A percentile compares a stretch with the other conserved stretches of the same genome.
Conservation (phyloP, 1,284 basidiomycete genomes). For the Porogramme epimiltina region DNA sequence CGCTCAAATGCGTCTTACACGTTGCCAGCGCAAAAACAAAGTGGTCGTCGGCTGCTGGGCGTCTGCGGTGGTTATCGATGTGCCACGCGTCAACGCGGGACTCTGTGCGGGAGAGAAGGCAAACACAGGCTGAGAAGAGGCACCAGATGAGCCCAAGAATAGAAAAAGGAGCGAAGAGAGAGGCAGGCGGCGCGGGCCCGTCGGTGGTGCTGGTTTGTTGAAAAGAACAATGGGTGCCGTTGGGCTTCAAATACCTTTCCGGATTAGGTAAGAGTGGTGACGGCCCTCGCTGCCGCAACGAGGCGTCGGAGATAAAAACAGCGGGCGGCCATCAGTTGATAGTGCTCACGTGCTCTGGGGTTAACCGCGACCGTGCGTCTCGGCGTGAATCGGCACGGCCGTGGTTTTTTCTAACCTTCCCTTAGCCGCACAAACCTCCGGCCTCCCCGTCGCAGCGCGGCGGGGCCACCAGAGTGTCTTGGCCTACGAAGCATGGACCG, state of each 20-base stretch:
- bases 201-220: conserved; percentile 16
- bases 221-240: conserved; percentile 14
- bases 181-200: not conserved
- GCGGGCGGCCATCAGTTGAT: conserved; percentile 10
- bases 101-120: not conserved
- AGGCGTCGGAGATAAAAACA: conserved; percentile 17
- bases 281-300: conserved; percentile 14
- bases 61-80: conserved; percentile 19
- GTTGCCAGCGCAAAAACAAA: conserved; percentile 18
- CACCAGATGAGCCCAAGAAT: not conserved
- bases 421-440: no score
- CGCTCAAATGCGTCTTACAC: conserved; percentile 9
- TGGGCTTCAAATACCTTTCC: conserved; percentile 6
- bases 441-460: no score
- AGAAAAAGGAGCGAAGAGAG: not conserved
- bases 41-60: conserved; percentile 7
- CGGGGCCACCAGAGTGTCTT: no score
- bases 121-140: not conserved
- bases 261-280: conserved; percentile 16
- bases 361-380: conserved; percentile 9
- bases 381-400: no score
- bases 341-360: conserved; percentile 5
- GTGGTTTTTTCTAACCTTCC: no score
- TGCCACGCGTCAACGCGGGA: conserved; percentile 4
- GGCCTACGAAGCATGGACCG: no score